These are phyloP conservation scores for Prunus yedoensis DNA, from an alignment of 331 rosid species.

Conservation along the genomic window DNA sequence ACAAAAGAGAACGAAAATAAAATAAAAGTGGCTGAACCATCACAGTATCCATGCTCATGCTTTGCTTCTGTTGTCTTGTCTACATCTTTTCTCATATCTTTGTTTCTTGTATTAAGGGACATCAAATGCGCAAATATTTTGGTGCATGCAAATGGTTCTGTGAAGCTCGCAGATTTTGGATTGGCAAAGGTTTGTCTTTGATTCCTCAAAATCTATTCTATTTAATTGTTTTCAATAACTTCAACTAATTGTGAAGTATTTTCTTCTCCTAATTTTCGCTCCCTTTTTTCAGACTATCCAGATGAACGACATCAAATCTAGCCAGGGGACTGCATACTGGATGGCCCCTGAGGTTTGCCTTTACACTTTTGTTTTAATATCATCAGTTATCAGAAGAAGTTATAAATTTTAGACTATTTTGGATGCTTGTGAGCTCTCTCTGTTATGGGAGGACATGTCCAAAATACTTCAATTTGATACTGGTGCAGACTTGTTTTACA, in stretches of 20 bases:
- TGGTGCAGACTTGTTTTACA: background rate
- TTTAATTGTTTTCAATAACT: constrained; percentile 8
- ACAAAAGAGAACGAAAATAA: constrained; percentile 1
- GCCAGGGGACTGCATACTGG: constrained; percentile 82
- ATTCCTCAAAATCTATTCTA: background rate
- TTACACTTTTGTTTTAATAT: constrained; percentile 24
- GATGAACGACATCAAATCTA: constrained; percentile 67
- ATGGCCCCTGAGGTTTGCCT: constrained; percentile 90
- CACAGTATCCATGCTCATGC: background rate
- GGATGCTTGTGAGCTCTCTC: constrained; percentile 11
- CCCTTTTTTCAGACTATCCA: constrained; percentile 59
- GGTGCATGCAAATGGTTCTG: constrained; percentile 92
- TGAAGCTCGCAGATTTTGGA: constrained; percentile 97
- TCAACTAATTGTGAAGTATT: constrained; percentile 15
- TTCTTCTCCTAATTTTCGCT: constrained; percentile 7
- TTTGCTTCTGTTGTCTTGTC: background rate
- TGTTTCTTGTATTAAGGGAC: constrained; percentile 56
- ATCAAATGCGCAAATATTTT: constrained; percentile 90
- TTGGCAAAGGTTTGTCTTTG: constrained; percentile 77
- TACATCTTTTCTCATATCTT: background rate
- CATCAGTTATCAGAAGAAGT: background rate
- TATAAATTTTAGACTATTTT: background rate
- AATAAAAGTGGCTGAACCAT: constrained; percentile 10
- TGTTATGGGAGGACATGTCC: background rate
- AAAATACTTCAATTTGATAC: background rate